Evolutionary conservation across 495 filamentous ascomycete genomes (phyloP), one percentile per base, ranked within the genome.

Genomic region (Aspergillus kassunensis): DNA sequence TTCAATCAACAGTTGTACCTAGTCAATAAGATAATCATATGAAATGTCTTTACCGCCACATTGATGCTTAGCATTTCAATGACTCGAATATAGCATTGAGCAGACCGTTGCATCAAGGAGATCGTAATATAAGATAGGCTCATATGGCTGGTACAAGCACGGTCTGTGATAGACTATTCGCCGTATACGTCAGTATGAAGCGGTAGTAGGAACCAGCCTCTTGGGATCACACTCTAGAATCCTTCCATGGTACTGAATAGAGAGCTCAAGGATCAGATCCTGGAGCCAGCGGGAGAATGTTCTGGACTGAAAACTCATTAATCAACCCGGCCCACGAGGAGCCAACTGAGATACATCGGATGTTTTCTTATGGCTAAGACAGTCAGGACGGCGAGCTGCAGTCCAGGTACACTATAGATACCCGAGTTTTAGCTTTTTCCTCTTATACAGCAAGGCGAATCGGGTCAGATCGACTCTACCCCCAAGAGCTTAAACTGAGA

Each of bases 271-370:
- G 47, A n/a, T n/a, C n/a, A n/a, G 35, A 58, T 47, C 46, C 48
- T 46, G 54, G 58, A 55, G 50, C 35, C 47, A 55, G 55, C 35
- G 53, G 27, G 42, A 54, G 54, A 61, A 57, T 56, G 57, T 55
- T 60, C 57, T 60, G 57, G 57, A 51, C 57, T 42, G 19, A 24
- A 13, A 15, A 39, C 21, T 30, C 33, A 29, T 39, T 25, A 16
- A 31, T 9, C 23, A 33, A n/a, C n/a, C n/a, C 30, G 9, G 20
- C 19, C 25, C 25, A 16, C 8, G 2, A 21, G 3, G 15, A 34
- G 30, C 16, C 19, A 46, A 15, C 29, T 3, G 16, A 46, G 16
- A 24, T 24, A 23, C 18, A 13, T 18, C 21, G 21, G 36, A 29
- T 15, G 34, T n/a, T 39, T 57, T 24, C 44, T 18, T 13, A 39